Evolutionary conservation across 2,329 filamentous ascomycete genomes (phyloP).

Genomic region (Pseudogymnoascus sp.): DNA sequence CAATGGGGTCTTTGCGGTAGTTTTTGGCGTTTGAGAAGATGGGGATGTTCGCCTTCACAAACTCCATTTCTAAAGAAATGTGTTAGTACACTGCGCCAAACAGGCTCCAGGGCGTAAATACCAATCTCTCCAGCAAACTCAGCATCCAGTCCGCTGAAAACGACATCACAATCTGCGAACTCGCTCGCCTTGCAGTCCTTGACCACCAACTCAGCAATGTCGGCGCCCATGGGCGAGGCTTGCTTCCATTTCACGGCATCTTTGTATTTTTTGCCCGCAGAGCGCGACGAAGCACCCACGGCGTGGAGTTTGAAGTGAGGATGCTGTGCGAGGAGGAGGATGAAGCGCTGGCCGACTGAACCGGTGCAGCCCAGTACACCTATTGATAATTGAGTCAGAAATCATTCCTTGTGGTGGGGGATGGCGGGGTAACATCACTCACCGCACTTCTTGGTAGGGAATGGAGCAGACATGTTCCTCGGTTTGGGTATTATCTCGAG

Average conservation of each 20-base stretch:
- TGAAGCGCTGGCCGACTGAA: slow-evolving; percentile 91
- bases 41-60: slow-evolving; percentile 77
- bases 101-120: slow-evolving; percentile 34
- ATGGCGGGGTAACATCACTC: slow-evolving; percentile 12
- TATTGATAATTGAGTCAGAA: slow-evolving; percentile 24
- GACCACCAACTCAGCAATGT: slow-evolving; percentile 72
- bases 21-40: slow-evolving; percentile 99
- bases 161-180: slow-evolving; percentile 83
- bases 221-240: slow-evolving; percentile 68
- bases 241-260: slow-evolving; percentile 97
- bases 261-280: slow-evolving; percentile 87
- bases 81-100: slow-evolving; percentile 13
- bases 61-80: slow-evolving; percentile 65
- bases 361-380: slow-evolving; percentile 86
- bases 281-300: slow-evolving; percentile 81
- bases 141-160: slow-evolving; percentile 88
- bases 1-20: slow-evolving; percentile 82
- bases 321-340: slow-evolving; percentile 82
- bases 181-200: slow-evolving; percentile 76
- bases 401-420: neutral
- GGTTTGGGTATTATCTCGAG: neutral
- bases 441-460: slow-evolving; percentile 50
- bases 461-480: slow-evolving; percentile 29
- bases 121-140: slow-evolving; percentile 89
- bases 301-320: slow-evolving; percentile 81